Evolutionary conservation across 1,284 basidiomycete genomes (phyloP).

Genomic region (Kalmanozyma brasiliensis): DNA sequence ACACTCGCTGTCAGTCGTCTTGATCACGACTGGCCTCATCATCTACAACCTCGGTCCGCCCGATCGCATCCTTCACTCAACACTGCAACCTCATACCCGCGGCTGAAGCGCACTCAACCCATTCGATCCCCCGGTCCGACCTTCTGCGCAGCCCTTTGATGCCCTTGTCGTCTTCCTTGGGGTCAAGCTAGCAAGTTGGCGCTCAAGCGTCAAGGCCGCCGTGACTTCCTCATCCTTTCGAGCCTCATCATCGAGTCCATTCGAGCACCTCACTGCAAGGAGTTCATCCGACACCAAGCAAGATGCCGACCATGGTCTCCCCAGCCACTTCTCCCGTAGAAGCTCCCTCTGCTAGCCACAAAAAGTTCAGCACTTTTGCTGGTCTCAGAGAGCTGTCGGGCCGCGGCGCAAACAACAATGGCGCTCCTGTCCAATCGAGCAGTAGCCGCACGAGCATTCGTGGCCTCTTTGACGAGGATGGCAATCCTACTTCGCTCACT

Average conservation of each 20-base stretch:
- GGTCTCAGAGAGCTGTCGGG: conserved; percentile 41
- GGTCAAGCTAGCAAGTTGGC: conserved; percentile 11
- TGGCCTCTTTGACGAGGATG: conserved; percentile 48
- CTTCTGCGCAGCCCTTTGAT: conserved; percentile 6
- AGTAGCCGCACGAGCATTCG: conserved; percentile 43
- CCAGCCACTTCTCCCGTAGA: conserved; percentile 7
- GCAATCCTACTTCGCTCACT: conserved; percentile 15
- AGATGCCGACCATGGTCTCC: conserved; percentile 31
- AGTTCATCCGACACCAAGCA: neutral
- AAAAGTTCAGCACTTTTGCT: conserved; percentile 57
- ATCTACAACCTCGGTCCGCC: too few species aligned
- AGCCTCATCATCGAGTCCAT: neutral
- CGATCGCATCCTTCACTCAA: too few species aligned
- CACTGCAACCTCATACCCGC: too few species aligned
- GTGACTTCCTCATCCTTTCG: conserved; percentile 1
- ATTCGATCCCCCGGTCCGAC: neutral
- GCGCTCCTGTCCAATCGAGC: conserved; percentile 12
- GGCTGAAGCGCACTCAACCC: too few species aligned
- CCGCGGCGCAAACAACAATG: conserved; percentile 17
- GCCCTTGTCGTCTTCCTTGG: conserved; percentile 5
- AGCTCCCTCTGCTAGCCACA: conserved; percentile 22
- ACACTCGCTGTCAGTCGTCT: too few species aligned
- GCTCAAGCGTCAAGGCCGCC: conserved; percentile 9
- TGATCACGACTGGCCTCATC: too few species aligned
- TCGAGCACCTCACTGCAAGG: too few species aligned